phyloP scores from a whole-genome alignment of 2,329 filamentous ascomycete species.

The Tolypocladium cylindrosporum region DNA sequence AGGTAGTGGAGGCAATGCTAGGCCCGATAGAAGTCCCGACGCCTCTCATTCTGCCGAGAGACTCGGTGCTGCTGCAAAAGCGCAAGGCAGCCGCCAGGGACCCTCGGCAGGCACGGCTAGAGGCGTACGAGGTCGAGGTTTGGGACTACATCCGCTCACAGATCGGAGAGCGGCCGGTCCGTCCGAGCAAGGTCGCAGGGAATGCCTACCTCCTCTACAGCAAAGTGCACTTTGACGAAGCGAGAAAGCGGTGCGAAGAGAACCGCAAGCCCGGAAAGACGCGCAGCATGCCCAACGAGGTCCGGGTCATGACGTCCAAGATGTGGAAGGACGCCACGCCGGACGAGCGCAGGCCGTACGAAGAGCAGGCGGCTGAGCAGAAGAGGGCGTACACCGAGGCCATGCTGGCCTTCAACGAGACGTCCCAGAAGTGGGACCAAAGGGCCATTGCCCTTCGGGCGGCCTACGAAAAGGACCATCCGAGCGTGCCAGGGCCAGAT shows the following conservation, averaged over 20 bases:
- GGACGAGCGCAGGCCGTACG: conserved; percentile 66
- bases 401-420: conserved; percentile 48
- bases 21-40: conserved; percentile 70
- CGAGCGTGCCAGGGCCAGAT: conserved; percentile 17
- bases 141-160: conserved; percentile 39
- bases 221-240: conserved; percentile 61
- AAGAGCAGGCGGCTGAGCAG: conserved; percentile 61
- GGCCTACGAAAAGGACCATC: conserved; percentile 43
- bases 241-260: conserved; percentile 50
- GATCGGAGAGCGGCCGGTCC: conserved; percentile 66
- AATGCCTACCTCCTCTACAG: conserved; percentile 90
- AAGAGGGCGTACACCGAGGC: conserved; percentile 54
- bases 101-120: conserved; percentile 39
- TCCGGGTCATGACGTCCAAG: conserved; percentile 74
- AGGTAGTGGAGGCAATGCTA: conserved; percentile 70
- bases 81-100: conserved; percentile 42
- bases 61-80: conserved; percentile 40
- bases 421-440: conserved; percentile 62
- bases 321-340: conserved; percentile 77
- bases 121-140: conserved; percentile 46
- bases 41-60: conserved; percentile 63
- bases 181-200: conserved; percentile 61
- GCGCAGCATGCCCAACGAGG: conserved; percentile 64
- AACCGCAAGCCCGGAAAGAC: conserved; percentile 52
- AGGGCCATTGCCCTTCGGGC: conserved; percentile 46